Percentiles rank a stretch among this genome's conserved stretches.
Conservation (phyloP, 352 stramenopile genomes). For the Pythium sukuiense region DNA sequence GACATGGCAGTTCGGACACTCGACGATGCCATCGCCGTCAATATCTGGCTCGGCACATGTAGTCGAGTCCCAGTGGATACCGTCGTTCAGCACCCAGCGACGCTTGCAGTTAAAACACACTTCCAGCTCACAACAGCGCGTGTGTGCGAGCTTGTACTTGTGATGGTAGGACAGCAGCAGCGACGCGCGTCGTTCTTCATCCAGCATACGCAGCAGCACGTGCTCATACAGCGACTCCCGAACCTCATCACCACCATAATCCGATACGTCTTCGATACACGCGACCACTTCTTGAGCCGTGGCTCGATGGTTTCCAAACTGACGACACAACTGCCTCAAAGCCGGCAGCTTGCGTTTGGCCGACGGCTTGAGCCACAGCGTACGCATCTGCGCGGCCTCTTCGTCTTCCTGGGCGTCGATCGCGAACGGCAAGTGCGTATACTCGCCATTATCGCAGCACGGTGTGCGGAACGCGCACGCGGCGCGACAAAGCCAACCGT, state of each 20-base stretch:
- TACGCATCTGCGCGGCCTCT: slow-evolving; percentile 18
- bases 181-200: slow-evolving; percentile 45
- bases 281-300: slow-evolving; percentile 14
- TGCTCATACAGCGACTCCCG: slow-evolving; percentile 26
- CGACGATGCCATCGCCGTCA: slow-evolving; percentile 32
- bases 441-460: slow-evolving; percentile 31
- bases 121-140: slow-evolving; percentile 29
- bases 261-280: slow-evolving; percentile 12
- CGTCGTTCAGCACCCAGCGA: slow-evolving; percentile 16
- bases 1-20: slow-evolving; percentile 43
- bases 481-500: slow-evolving; percentile 18
- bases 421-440: slow-evolving; percentile 26
- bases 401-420: slow-evolving; percentile 20
- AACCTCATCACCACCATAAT: slow-evolving; percentile 22
- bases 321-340: slow-evolving; percentile 17
- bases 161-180: slow-evolving; percentile 39
- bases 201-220: slow-evolving; percentile 28
- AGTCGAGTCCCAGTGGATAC: slow-evolving; percentile 23
- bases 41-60: slow-evolving; percentile 26
- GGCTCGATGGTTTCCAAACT: slow-evolving; percentile 21
- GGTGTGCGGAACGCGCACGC: slow-evolving; percentile 28
- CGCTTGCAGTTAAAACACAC: slow-evolving; percentile 63
- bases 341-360: slow-evolving; percentile 18
- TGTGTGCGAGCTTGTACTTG: slow-evolving; percentile 29
- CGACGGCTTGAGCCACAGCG: slow-evolving; percentile 18